Base-by-base conservation (phyloP, 352 stramenopile species). In the Phytophthora brassicae region DNA sequence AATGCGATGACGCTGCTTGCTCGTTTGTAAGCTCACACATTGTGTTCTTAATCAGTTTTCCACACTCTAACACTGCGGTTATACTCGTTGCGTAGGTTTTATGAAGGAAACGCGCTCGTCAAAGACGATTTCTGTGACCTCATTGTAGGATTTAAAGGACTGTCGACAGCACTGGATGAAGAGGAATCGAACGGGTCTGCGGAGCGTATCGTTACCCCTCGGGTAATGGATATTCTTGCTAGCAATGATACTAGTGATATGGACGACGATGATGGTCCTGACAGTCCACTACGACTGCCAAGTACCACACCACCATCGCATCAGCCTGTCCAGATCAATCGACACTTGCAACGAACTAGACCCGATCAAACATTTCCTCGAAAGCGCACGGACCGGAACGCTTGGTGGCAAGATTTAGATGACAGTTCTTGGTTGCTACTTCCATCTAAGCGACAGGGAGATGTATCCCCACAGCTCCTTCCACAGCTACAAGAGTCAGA, bases 71-170 rank as follows among this genome's bases (percentile, higher is more conserved):
- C 8, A 8, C 26, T 31, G 26, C 8, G 26, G 26, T 8, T 8
- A 8, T 31, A 31, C 8, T 31, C 26, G 4, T 47, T 54, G n/a
- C 6, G 1, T 28, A 66, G 53, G 38, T 49, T 61, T 52, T 17
- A 28, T 22, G 28, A 13, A 31, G 57, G 46, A 9, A 70, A 16
- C 16, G 58, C 42, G 14, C 46, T 55, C 45, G 55, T 62, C 38
- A 79, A 82, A 16, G 77, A 85, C 45, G 73, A 77, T 8, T 89
- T 90, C 39, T 90, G 80, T 50, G 79, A 90, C 63, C 60, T 88
- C 14, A 66, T 90, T n/a, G 53, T 87, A 2, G 77, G 79, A 1
- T 89, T 79, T 56, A 52, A 43, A 52, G 75, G 77, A n/a, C 41
- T 60, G 20, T 55, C 48, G 28, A 42, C 54, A 4, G 62, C 52